These are phyloP conservation scores for Papiliotrema flavescens DNA, from an alignment of 1,284 basidiomycete genomes.

Conservation along the genomic window DNA sequence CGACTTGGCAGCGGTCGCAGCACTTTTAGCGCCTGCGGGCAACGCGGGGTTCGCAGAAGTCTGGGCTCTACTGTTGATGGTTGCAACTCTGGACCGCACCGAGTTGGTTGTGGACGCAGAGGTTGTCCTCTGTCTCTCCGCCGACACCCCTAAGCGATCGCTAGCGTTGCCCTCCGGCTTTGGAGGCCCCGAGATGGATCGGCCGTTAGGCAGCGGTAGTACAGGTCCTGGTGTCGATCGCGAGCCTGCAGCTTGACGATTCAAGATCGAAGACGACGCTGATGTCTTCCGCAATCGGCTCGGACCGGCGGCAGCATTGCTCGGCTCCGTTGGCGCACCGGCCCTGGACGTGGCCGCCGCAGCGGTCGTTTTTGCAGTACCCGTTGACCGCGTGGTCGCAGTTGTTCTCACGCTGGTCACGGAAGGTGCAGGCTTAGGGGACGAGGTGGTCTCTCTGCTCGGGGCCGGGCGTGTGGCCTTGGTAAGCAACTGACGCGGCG, in stretches of 20 bases:
- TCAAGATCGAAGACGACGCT: slow-evolving; percentile 40
- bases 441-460: not conserved
- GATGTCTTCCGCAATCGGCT: slow-evolving; percentile 10
- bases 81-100: not conserved
- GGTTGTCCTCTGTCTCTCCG: not conserved
- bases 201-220: not conserved
- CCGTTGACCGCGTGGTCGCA: slow-evolving; percentile 6
- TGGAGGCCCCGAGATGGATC: not conserved
- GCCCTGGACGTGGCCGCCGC: not conserved
- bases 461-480: not conserved
- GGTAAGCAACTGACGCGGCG: not conserved
- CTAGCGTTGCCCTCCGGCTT: not conserved
- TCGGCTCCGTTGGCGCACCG: slow-evolving; percentile 3
- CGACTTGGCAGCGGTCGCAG: not conserved
- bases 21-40: not conserved
- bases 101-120: slow-evolving; percentile 3
- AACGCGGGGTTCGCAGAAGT: not conserved
- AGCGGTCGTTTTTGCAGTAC: slow-evolving; percentile 5
- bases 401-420: slow-evolving; percentile 11
- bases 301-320: not conserved
- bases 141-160: not conserved
- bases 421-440: slow-evolving; percentile 13
- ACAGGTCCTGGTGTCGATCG: not conserved
- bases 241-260: not conserved
- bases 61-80: not conserved